Base-by-base conservation (phyloP, 768 basidiomycete genomes). In the Boletus rufocinnamomeus region DNA sequence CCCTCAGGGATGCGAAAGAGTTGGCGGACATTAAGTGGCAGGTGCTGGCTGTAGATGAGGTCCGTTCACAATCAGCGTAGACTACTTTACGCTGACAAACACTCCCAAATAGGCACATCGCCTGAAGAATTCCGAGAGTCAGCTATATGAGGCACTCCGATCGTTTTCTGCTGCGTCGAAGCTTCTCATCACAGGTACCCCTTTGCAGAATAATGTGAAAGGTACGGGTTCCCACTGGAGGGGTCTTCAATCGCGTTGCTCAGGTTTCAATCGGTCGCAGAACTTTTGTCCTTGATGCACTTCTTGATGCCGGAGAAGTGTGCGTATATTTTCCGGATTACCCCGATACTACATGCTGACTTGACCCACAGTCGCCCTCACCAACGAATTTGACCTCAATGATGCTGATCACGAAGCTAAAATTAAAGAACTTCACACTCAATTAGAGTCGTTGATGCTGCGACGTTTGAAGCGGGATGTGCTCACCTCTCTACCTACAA, bases 231-330 rank as follows among this genome's bases (percentile, higher is more conserved):
- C 35, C 40, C 57, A 46, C 23, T 44, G 21, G 43, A 38, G 28
- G 51, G 48, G 23, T n/a, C 40, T 35, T 59, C 28, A 21, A 25
- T 37, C 43, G 35, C 28, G 27, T 64, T 52, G 43, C 58, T 64
- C 43, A 64, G 48, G 50, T 56, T 21, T 44, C 27, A 37, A 53
- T 41, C 50, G 53, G 52, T 47, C 54, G 8, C 69, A 97, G 97
- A 99, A 74, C 77, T 99, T 37, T 80, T 98, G 43, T 93, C 97
- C 10, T 77, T 98, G 73, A 98, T 98, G 96, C 97, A 98, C 73
- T 99, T 99, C 81, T 80, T 98, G 64, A 97, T 97, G 92, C 97
- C 97, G 9, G 95, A 98, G 68, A 93, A 93, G 78, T 99, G 93
- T 92, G 63, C 73, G 89, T 64, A 46, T 10, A 25, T 17, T 43